Percentiles rank a stretch among this genome's conserved stretches.
These are phyloP conservation scores for Intubia oerlemansii DNA, from an alignment of 2,329 filamentous ascomycete species.

Conservation along the genomic window DNA sequence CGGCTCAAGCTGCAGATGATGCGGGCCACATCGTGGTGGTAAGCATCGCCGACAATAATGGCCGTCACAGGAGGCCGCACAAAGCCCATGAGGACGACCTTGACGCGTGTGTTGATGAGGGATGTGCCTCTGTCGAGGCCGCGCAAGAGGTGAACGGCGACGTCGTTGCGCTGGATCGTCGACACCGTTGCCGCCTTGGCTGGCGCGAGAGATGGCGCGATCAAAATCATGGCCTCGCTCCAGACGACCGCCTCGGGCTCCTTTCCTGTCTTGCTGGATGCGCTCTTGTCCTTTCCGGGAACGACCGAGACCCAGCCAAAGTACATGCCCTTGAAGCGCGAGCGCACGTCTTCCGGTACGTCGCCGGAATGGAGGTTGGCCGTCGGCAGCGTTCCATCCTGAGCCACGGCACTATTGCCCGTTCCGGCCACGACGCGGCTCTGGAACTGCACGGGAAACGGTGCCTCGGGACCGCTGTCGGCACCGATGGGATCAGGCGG, in stretches of 20 bases:
- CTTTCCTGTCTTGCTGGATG: slow-evolving; percentile 10
- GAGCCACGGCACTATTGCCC: slow-evolving; percentile 16
- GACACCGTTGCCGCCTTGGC: slow-evolving; percentile 18
- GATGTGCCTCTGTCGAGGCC: slow-evolving; percentile 22
- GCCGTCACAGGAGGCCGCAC: slow-evolving; percentile 17
- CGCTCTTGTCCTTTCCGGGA: slow-evolving; percentile 1
- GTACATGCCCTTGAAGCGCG: slow-evolving; percentile 38
- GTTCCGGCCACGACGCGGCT: slow-evolving; percentile 25
- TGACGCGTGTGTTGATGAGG: slow-evolving; percentile 23
- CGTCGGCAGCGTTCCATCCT: slow-evolving; percentile 29
- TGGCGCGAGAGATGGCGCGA: slow-evolving; percentile 28
- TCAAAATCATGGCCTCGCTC: slow-evolving; percentile 36
- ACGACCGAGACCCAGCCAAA: slow-evolving; percentile 38
- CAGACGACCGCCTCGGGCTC: slow-evolving; percentile 22
- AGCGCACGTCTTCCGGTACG: slow-evolving; percentile 28
- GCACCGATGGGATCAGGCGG: slow-evolving; percentile 20
- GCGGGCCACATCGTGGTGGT: slow-evolving; percentile 18
- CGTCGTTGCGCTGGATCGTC: slow-evolving; percentile 10
- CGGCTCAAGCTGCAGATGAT: slow-evolving; percentile 24
- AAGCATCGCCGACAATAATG: slow-evolving; percentile 10
- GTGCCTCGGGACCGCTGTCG: slow-evolving; percentile 27
- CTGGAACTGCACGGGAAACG: slow-evolving; percentile 30
- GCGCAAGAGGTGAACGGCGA: slow-evolving; percentile 30
- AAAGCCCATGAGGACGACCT: slow-evolving; percentile 38
- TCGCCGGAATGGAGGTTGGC: slow-evolving; percentile 30